Conservation (phyloP, 2,329 filamentous ascomycete genomes). For the Pezicula radicicola region DNA sequence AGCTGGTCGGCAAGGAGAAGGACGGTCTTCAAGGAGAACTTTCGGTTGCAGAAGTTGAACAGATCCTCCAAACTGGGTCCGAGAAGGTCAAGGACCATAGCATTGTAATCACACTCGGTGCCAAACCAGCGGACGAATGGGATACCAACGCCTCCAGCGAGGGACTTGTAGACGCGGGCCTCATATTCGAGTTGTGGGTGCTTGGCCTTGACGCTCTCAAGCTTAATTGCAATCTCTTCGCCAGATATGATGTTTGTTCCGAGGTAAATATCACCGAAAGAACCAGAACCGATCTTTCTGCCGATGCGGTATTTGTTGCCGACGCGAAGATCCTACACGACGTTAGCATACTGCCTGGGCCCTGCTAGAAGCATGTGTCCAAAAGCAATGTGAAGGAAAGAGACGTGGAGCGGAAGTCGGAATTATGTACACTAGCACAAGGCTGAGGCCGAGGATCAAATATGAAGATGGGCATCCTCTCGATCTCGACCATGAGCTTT, state of each 20-base stretch:
- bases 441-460: slow-evolving; percentile 17
- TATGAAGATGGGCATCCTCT: slow-evolving; percentile 8
- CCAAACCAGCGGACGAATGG: slow-evolving; percentile 99
- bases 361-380: neutral
- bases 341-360: slow-evolving; percentile 15
- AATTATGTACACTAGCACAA: slow-evolving; percentile 17
- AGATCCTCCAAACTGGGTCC: slow-evolving; percentile 95
- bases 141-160: slow-evolving; percentile 95
- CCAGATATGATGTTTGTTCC: slow-evolving; percentile 99
- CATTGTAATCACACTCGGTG: slow-evolving; percentile 99
- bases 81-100: slow-evolving; percentile 97
- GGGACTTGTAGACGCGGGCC: slow-evolving; percentile 85
- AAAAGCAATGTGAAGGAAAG: slow-evolving; percentile 1
- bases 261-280: slow-evolving; percentile 97
- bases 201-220: slow-evolving; percentile 99
- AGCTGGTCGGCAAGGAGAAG: slow-evolving; percentile 94
- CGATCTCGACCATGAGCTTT: slow-evolving; percentile 13
- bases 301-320: slow-evolving; percentile 99
- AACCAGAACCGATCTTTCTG: slow-evolving; percentile 96
- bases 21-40: slow-evolving; percentile 98
- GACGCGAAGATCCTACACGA: slow-evolving; percentile 84
- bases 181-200: slow-evolving; percentile 99
- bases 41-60: slow-evolving; percentile 99
- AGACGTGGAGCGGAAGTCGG: slow-evolving; percentile 1
- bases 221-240: slow-evolving; percentile 99